Conservation (phyloP, 2,329 filamentous ascomycete genomes). For the Neoarthrinium moseri region DNA sequence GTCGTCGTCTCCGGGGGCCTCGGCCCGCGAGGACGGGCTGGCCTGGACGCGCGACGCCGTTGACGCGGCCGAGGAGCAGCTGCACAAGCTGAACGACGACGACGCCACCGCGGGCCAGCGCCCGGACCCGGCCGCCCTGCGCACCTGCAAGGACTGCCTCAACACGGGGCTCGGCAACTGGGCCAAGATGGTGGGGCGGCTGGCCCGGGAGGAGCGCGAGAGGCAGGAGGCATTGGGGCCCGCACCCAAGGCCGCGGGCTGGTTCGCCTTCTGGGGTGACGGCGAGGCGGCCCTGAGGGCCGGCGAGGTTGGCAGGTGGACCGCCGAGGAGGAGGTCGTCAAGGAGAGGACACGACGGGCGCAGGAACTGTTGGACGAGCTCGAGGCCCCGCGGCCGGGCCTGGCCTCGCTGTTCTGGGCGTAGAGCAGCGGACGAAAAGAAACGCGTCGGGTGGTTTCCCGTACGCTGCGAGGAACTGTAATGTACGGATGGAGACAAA, state of each 20-base stretch:
- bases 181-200: slow-evolving; percentile 72
- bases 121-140: slow-evolving; percentile 35
- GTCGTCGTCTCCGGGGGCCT: slow-evolving; percentile 34
- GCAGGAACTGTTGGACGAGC: slow-evolving; percentile 50
- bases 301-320: slow-evolving; percentile 47
- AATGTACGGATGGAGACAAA: neutral
- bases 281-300: slow-evolving; percentile 22
- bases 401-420: slow-evolving; percentile 39
- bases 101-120: slow-evolving; percentile 25
- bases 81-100: slow-evolving; percentile 38
- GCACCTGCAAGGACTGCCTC: slow-evolving; percentile 75
- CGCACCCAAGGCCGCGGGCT: slow-evolving; percentile 25
- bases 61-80: slow-evolving; percentile 71
- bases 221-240: slow-evolving; percentile 26
- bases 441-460: neutral
- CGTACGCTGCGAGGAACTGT: neutral
- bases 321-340: slow-evolving; percentile 54
- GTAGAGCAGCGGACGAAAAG: too few species aligned
- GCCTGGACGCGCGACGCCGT: slow-evolving; percentile 90
- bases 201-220: slow-evolving; percentile 53
- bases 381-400: slow-evolving; percentile 34
- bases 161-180: slow-evolving; percentile 77
- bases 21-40: slow-evolving; percentile 65
- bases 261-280: slow-evolving; percentile 41
- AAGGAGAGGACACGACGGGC: slow-evolving; percentile 50